phyloP scores from a whole-genome alignment of 1,284 basidiomycete species.

The Malassezia arunalokei region DNA sequence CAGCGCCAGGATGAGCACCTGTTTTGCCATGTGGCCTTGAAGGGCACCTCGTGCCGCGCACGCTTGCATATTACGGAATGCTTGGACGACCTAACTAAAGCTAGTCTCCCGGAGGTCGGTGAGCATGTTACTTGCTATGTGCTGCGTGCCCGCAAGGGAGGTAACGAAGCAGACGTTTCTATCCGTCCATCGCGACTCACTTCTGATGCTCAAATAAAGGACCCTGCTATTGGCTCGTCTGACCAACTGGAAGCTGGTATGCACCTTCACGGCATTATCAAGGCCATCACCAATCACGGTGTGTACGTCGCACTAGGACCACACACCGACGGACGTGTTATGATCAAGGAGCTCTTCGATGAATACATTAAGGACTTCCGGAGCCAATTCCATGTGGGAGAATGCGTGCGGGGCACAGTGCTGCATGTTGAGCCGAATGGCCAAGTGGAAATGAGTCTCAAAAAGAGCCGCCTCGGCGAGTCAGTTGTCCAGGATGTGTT shows the following conservation, averaged over 20 bases:
- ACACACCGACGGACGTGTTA: slow-evolving; percentile 72
- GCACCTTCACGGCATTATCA: slow-evolving; percentile 70
- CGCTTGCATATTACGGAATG: slow-evolving; percentile 55
- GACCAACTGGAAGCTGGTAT: slow-evolving; percentile 60
- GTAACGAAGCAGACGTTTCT: slow-evolving; percentile 56
- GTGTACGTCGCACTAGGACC: slow-evolving; percentile 80
- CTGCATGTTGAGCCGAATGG: slow-evolving; percentile 59
- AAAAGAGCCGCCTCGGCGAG: slow-evolving; percentile 25
- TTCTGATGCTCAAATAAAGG: slow-evolving; percentile 47
- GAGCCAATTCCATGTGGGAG: slow-evolving; percentile 62
- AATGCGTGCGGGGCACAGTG: slow-evolving; percentile 75
- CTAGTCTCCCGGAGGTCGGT: slow-evolving; percentile 57
- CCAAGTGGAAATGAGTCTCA: slow-evolving; percentile 76
- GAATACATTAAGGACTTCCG: slow-evolving; percentile 92
- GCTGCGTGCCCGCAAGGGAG: slow-evolving; percentile 42
- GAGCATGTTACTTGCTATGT: slow-evolving; percentile 61
- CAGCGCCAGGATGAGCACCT: slow-evolving; percentile 13
- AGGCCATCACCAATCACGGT: slow-evolving; percentile 66
- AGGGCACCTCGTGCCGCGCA: slow-evolving; percentile 18
- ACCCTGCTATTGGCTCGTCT: slow-evolving; percentile 59
- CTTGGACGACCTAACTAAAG: slow-evolving; percentile 59
- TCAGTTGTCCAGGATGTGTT: not conserved
- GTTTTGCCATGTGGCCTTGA: slow-evolving; percentile 17
- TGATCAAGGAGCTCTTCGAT: slow-evolving; percentile 68
- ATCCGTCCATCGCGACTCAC: slow-evolving; percentile 60